A percentile compares a stretch with the other conserved stretches of the same genome.
phyloP scores from a whole-genome alignment of 2,329 filamentous ascomycete species.

The Lasiodiplodia citricola region DNA sequence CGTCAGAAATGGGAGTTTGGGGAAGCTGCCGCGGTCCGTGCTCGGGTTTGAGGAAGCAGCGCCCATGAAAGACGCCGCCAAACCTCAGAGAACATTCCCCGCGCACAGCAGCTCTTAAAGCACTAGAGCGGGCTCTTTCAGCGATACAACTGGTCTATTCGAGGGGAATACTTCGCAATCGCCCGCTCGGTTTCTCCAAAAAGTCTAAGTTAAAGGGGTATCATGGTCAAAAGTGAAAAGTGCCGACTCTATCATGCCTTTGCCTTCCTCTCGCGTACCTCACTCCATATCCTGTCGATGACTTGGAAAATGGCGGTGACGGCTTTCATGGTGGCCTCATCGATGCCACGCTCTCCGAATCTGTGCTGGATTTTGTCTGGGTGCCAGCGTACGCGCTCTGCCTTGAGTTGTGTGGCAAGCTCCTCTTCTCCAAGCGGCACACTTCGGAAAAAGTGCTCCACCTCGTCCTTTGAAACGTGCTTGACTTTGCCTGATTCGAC shows the following conservation, averaged over 20 bases:
- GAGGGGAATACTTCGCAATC: background rate
- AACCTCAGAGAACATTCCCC: too few species aligned
- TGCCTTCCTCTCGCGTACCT: slow-evolving; percentile 52
- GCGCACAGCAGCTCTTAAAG: too few species aligned
- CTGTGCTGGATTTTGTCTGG: slow-evolving; percentile 96
- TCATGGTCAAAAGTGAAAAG: background rate
- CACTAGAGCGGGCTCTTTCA: too few species aligned
- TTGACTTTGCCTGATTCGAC: slow-evolving; percentile 64
- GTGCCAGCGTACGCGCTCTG: slow-evolving; percentile 92
- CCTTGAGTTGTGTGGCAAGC: slow-evolving; percentile 67
- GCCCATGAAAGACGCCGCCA: too few species aligned
- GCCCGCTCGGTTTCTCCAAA: background rate
- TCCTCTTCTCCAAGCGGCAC: slow-evolving; percentile 50
- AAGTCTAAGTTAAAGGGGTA: background rate
- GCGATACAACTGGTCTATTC: background rate
- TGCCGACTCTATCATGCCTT: background rate
- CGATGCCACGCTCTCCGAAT: slow-evolving; percentile 70
- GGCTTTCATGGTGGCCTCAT: slow-evolving; percentile 72
- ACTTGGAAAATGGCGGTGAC: slow-evolving; percentile 93
- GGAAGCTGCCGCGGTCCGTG: too few species aligned
- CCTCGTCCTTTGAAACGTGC: slow-evolving; percentile 63
- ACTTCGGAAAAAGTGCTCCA: slow-evolving; percentile 72
- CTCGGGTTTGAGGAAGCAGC: too few species aligned
- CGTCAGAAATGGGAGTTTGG: too few species aligned
- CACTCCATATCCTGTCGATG: slow-evolving; percentile 80